These are phyloP conservation scores for Cymbopogon flexuosus DNA, from an alignment of 202 grass and related monocot genomes.

Conservation along the genomic window DNA sequence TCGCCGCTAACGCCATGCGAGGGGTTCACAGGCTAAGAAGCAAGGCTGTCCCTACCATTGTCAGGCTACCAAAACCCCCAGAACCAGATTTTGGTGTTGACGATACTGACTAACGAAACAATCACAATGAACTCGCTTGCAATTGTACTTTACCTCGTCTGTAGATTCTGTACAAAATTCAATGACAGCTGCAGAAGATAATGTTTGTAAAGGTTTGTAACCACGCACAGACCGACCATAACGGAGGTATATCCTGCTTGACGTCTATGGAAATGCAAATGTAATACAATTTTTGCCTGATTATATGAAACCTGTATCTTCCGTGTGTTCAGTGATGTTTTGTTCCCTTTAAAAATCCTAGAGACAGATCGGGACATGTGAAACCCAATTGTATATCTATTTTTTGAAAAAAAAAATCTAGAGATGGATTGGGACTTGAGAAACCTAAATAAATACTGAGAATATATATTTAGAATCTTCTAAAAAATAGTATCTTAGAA, in stretches of 20 bases:
- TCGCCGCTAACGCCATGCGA: conserved; percentile 65
- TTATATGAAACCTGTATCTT: not conserved
- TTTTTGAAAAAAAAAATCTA: not conserved
- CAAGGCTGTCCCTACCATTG: conserved; percentile 46
- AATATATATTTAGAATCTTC: too few relatives aligned
- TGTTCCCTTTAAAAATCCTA: not conserved
- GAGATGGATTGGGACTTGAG: not conserved
- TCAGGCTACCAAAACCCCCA: conserved; percentile 71
- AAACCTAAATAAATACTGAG: not conserved
- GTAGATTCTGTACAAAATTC: conserved; percentile 55
- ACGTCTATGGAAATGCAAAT: conserved; percentile 17
- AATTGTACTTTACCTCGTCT: not conserved
- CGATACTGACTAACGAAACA: conserved; percentile 38
- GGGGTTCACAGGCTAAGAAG: conserved; percentile 67
- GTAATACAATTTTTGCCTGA: not conserved
- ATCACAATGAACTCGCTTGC: not conserved
- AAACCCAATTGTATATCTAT: not conserved
- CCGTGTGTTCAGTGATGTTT: not conserved
- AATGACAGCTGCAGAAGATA: conserved; percentile 1
- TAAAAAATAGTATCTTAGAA: too few relatives aligned
- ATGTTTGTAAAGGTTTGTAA: conserved; percentile 30
- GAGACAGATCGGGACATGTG: not conserved
- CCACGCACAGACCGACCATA: not conserved
- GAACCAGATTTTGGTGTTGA: conserved; percentile 72
- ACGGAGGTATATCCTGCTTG: not conserved